A percentile compares a stretch with the other conserved stretches of the same genome.
Conservation (phyloP, 306 rosid species). For the Quercus mongolica region DNA sequence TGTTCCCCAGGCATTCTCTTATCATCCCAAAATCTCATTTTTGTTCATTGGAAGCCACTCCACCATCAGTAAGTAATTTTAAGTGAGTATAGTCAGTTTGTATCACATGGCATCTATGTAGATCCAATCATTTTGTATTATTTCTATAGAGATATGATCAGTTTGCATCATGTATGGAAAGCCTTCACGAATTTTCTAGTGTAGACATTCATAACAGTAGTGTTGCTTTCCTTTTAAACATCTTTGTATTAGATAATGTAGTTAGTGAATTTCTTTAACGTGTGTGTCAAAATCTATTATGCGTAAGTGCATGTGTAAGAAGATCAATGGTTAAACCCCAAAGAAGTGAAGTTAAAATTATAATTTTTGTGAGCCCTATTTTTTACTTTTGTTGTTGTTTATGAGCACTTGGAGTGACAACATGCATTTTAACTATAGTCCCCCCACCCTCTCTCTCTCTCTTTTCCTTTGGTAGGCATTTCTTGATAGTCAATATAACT, state of each 20-base stretch:
- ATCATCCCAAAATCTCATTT: slow-evolving; percentile 90
- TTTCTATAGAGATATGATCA: not conserved
- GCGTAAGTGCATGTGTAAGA: not conserved
- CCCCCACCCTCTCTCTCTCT: no score
- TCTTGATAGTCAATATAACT: not conserved
- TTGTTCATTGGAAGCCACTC: slow-evolving; percentile 81
- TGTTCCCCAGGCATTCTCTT: slow-evolving; percentile 80
- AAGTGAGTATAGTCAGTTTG: slow-evolving; percentile 16
- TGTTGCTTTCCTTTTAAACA: not conserved
- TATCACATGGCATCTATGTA: not conserved
- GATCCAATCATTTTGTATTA: not conserved
- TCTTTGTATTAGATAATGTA: not conserved
- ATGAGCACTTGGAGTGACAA: not conserved
- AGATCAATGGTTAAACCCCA: not conserved
- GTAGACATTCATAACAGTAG: not conserved
- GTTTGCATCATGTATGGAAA: not conserved
- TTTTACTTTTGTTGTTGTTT: not conserved
- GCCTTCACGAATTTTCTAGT: not conserved
- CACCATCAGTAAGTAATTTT: slow-evolving; percentile 75
- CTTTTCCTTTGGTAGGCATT: not conserved
- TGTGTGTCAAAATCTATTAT: not conserved
- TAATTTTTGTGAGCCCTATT: not conserved
- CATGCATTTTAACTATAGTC: not conserved
- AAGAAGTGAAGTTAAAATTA: not conserved
- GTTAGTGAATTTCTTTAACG: not conserved